A percentile compares a stretch with the other conserved stretches of the same genome.
Evolutionary conservation across 345 rosid species (phyloP).

Genomic region (Lepidium didymum): DNA sequence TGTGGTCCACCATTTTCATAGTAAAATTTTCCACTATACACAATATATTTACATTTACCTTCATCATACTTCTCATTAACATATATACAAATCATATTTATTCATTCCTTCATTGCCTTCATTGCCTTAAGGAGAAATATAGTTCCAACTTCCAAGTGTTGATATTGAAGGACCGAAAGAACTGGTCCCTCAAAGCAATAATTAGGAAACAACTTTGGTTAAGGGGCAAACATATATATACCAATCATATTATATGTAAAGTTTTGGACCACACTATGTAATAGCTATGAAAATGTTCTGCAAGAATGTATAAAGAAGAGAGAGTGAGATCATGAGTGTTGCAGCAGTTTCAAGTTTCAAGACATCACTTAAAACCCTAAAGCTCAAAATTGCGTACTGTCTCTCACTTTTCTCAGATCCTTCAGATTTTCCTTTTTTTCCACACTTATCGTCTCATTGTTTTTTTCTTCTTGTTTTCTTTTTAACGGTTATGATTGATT

Average conservation of each 20-base stretch:
- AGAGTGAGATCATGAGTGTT: conserved; percentile 20
- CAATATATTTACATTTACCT: too few species aligned
- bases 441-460: conserved; percentile 18
- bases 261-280: conserved; percentile 24
- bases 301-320: conserved; percentile 23
- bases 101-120: too few species aligned
- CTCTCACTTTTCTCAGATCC: conserved; percentile 19
- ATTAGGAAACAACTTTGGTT: conserved; percentile 26
- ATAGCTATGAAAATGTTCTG: conserved; percentile 10
- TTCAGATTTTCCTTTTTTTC: conserved; percentile 20
- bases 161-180: conserved; percentile 7
- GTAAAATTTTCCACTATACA: too few species aligned
- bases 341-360: conserved; percentile 31
- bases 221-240: conserved; percentile 30
- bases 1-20: too few species aligned
- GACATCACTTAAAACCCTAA: conserved; percentile 25
- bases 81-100: too few species aligned
- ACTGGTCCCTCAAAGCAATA: conserved; percentile 27
- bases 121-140: background rate
- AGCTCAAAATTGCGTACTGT: conserved; percentile 28
- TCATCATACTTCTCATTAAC: too few species aligned
- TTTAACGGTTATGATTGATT: conserved; percentile 27
- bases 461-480: conserved; percentile 27
- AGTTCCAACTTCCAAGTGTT: background rate
- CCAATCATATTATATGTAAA: background rate